phyloP scores from a whole-genome alignment of 2,329 filamentous ascomycete genomes.

The Colletotrichum musae region DNA sequence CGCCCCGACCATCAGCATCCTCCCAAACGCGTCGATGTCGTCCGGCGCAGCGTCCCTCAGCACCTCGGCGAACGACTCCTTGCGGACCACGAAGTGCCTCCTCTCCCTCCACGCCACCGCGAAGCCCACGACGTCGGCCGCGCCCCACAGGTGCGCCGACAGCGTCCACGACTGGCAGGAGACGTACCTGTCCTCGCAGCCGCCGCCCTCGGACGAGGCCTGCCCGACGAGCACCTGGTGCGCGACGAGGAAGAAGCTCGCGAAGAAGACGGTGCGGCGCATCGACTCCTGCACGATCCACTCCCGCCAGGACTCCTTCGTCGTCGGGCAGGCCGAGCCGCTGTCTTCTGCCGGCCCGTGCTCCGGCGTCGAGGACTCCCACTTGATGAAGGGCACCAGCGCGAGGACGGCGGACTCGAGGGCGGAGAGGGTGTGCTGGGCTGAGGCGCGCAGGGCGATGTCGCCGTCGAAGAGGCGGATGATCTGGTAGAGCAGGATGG shows the following conservation, averaged over 20 bases:
- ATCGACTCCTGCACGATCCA: constrained; percentile 69
- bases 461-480: constrained; percentile 62
- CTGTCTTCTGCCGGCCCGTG: constrained; percentile 46
- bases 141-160: constrained; percentile 56
- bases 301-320: constrained; percentile 62
- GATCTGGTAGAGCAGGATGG: constrained; percentile 61
- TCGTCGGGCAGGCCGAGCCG: constrained; percentile 55
- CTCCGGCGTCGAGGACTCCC: constrained; percentile 44
- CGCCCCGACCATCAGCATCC: constrained; percentile 50
- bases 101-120: constrained; percentile 54
- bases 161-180: constrained; percentile 56
- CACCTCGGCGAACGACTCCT: constrained; percentile 46
- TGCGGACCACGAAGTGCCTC: constrained; percentile 53
- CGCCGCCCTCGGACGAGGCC: constrained; percentile 18
- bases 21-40: constrained; percentile 60
- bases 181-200: constrained; percentile 50
- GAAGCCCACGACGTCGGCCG: constrained; percentile 54
- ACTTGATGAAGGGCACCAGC: constrained; percentile 51
- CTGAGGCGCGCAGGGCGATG: constrained; percentile 50
- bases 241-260: constrained; percentile 60
- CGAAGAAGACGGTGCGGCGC: constrained; percentile 64
- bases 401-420: constrained; percentile 53
- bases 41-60: constrained; percentile 56
- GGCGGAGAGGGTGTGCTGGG: constrained; percentile 47
- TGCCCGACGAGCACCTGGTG: constrained; percentile 53